A percentile compares a stretch with the other conserved stretches of the same genome.
phyloP scores from a whole-genome alignment of 352 stramenopile species.

The Pythium insidiosum region DNA sequence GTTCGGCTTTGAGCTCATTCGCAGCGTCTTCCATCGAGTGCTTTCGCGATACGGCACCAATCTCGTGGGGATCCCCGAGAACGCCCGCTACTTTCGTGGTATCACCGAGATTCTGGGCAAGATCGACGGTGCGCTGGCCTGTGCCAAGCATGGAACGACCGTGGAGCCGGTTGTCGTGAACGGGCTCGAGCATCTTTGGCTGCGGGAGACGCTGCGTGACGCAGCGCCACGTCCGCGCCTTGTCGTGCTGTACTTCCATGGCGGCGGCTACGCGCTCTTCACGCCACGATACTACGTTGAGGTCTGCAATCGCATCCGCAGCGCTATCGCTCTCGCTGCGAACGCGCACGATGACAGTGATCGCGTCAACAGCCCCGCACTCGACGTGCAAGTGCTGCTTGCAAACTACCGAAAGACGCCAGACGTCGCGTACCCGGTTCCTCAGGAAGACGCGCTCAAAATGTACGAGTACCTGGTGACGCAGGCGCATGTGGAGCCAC shows the following conservation, averaged over 20 bases:
- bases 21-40: slow-evolving; percentile 6
- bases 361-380: neutral
- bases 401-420: slow-evolving; percentile 20
- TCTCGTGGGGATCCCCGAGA: slow-evolving; percentile 1
- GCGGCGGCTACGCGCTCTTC: slow-evolving; percentile 9
- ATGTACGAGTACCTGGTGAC: slow-evolving; percentile 11
- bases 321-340: neutral
- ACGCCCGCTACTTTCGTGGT: slow-evolving; percentile 6
- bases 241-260: slow-evolving; percentile 16
- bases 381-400: slow-evolving; percentile 6
- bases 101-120: slow-evolving; percentile 4
- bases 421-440: slow-evolving; percentile 8
- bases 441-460: slow-evolving; percentile 3
- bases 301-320: slow-evolving; percentile 23
- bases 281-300: slow-evolving; percentile 16
- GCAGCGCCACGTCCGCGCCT: neutral
- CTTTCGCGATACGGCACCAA: slow-evolving; percentile 6
- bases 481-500: neutral
- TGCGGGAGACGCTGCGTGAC: neutral
- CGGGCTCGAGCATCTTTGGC: slow-evolving; percentile 20
- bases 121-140: slow-evolving; percentile 1
- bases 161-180: slow-evolving; percentile 3
- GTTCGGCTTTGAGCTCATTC: slow-evolving; percentile 15
- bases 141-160: slow-evolving; percentile 2
- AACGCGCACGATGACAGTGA: no score